These are phyloP conservation scores for Buxus sempervirens DNA, from an alignment of 164 flowering plant genomes.

Conservation along the genomic window DNA sequence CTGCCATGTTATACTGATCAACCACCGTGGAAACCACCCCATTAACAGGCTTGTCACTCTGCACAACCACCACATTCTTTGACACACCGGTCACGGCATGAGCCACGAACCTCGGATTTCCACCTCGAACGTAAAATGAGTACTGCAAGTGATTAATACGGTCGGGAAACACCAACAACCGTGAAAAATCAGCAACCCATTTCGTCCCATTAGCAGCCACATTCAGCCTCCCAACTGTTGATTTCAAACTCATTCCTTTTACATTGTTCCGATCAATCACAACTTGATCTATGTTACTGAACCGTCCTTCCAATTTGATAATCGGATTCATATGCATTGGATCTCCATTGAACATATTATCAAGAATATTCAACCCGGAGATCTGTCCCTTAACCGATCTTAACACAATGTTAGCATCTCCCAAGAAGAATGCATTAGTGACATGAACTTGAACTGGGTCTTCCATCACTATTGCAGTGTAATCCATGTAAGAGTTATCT, in stretches of 20 bases:
- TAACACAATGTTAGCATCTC: constrained; percentile 45
- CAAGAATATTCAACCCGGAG: constrained; percentile 39
- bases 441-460: constrained; percentile 59
- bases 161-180: constrained; percentile 35
- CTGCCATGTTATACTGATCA: background rate
- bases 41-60: constrained; percentile 25
- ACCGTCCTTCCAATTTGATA: constrained; percentile 30
- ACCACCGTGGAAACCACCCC: background rate
- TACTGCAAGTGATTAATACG: constrained; percentile 39
- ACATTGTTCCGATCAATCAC: constrained; percentile 41
- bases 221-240: constrained; percentile 32
- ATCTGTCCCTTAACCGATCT: constrained; percentile 40
- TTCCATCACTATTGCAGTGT: constrained; percentile 42
- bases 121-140: constrained; percentile 30
- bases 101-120: constrained; percentile 9
- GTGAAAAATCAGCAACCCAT: constrained; percentile 46
- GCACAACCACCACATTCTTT: constrained; percentile 38
- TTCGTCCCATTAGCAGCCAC: constrained; percentile 35
- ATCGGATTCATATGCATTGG: constrained; percentile 19
- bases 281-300: constrained; percentile 37
- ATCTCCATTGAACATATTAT: constrained; percentile 45
- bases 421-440: constrained; percentile 45
- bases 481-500: constrained; percentile 53
- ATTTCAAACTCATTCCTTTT: constrained; percentile 37
- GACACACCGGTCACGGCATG: constrained; percentile 39